A percentile compares a stretch with the other conserved stretches of the same genome.
These are phyloP conservation scores for Sutorius australiensis DNA, from an alignment of 768 basidiomycete species.

Conservation along the genomic window DNA sequence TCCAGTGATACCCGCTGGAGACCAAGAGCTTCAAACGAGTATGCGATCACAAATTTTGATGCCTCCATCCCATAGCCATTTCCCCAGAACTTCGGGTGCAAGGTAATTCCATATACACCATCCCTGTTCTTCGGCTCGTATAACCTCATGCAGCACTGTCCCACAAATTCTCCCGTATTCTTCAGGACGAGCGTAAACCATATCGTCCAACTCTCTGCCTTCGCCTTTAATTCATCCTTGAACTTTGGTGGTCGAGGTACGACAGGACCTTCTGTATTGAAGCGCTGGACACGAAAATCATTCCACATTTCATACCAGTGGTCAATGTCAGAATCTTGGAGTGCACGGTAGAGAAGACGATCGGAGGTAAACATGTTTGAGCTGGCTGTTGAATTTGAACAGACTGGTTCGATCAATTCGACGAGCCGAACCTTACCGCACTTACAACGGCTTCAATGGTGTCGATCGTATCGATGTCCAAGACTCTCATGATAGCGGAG, in stretches of 20 bases:
- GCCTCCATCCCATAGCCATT: constrained; percentile 37
- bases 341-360: constrained; percentile 9
- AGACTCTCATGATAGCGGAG: neutral
- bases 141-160: constrained; percentile 13
- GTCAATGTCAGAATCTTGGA: constrained; percentile 6
- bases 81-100: constrained; percentile 26
- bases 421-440: neutral
- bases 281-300: constrained; percentile 3
- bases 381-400: neutral
- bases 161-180: constrained; percentile 3
- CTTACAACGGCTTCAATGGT: neutral
- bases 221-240: constrained; percentile 2
- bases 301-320: constrained; percentile 6
- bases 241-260: constrained; percentile 3
- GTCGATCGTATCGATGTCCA: neutral
- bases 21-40: constrained; percentile 27
- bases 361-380: constrained; percentile 6
- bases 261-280: constrained; percentile 3
- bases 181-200: constrained; percentile 12
- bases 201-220: constrained; percentile 2
- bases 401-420: neutral
- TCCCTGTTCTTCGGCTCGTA: constrained; percentile 24
- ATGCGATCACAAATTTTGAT: constrained; percentile 32
- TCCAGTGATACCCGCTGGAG: constrained; percentile 30
- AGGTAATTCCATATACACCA: constrained; percentile 22